phyloP scores from a whole-genome alignment of 2,329 filamentous ascomycete genomes.

The Zarea fungicola region DNA sequence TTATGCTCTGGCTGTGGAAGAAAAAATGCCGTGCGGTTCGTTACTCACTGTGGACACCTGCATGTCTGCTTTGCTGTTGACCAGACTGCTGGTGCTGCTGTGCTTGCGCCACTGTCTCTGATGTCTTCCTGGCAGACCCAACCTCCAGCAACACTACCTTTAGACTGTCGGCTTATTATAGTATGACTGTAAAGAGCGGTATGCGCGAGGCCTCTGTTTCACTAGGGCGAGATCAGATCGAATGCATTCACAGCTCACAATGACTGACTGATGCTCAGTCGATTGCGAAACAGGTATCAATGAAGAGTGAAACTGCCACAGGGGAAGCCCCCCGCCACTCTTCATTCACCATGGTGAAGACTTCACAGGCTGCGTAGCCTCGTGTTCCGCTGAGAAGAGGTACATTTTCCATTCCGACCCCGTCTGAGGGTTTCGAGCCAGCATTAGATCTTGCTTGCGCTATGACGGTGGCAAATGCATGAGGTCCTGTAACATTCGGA shows the following conservation, averaged over 20 bases:
- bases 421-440: too few species aligned
- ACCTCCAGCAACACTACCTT: not conserved
- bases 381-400: too few species aligned
- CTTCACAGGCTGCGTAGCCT: too few species aligned
- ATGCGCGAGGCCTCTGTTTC: not conserved
- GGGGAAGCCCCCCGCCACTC: too few species aligned
- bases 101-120: not conserved
- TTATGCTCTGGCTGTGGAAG: too few species aligned
- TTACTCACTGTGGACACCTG: not conserved
- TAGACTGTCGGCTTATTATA: not conserved
- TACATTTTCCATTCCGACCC: too few species aligned
- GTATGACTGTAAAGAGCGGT: not conserved
- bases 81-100: not conserved
- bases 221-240: not conserved
- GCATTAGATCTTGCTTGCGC: too few species aligned
- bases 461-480: too few species aligned
- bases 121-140: slow-evolving; percentile 2
- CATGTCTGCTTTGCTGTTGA: not conserved
- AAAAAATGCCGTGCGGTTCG: not conserved
- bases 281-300: not conserved
- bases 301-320: too few species aligned
- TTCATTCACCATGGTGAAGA: too few species aligned
- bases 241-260: not conserved
- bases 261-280: not conserved
- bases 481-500: too few species aligned